A percentile compares a stretch with the other conserved stretches of the same genome.
Conservation (phyloP, 345 rosid genomes). For the Litchi chinensis region DNA sequence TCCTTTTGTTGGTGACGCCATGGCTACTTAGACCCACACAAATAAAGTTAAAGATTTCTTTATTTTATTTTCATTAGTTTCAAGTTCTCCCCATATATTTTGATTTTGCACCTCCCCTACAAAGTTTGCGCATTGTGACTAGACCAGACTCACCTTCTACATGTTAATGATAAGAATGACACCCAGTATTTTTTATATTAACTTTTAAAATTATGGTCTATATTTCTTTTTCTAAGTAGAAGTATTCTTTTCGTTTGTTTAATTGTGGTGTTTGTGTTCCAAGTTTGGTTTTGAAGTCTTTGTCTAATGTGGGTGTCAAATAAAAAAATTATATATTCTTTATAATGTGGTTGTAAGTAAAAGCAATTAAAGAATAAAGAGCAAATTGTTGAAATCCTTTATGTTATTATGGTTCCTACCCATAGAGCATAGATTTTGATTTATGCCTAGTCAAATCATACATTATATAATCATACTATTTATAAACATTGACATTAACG, state of each 20-base stretch:
- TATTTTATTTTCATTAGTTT: neutral
- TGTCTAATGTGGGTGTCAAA: neutral
- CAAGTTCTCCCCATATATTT: neutral
- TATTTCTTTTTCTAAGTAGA: neutral
- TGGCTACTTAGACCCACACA: neutral
- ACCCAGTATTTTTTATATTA: neutral
- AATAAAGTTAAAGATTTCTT: neutral
- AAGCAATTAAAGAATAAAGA: neutral
- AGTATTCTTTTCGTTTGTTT: neutral
- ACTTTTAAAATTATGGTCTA: too few species aligned
- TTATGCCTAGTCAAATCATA: neutral
- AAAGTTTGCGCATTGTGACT: neutral
- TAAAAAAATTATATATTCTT: neutral
- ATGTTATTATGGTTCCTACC: neutral
- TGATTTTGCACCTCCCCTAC: neutral
- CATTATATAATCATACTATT: too few species aligned
- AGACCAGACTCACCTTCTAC: neutral
- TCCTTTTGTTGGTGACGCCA: constrained; percentile 40
- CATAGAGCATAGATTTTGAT: neutral
- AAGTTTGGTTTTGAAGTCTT: neutral
- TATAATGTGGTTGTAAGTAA: neutral
- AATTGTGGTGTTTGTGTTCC: neutral
- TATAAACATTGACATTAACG: neutral
- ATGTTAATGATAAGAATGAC: neutral
- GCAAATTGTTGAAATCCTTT: neutral